phyloP scores from a whole-genome alignment of 2,329 filamentous ascomycete genomes.

The Talaromyces rugulosus region DNA sequence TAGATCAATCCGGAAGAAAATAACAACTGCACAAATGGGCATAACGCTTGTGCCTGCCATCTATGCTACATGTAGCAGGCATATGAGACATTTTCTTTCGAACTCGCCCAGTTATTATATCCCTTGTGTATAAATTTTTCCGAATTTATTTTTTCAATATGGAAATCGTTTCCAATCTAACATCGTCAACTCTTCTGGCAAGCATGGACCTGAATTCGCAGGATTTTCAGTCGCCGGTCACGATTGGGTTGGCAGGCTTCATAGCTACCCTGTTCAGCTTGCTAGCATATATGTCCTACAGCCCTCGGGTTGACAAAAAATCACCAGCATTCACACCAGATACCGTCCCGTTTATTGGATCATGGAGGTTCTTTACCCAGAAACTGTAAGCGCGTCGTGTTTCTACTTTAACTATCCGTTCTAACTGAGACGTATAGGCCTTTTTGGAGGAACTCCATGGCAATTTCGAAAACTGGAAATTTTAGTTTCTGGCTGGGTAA shows the following conservation, averaged over 20 bases:
- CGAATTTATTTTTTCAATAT: neutral
- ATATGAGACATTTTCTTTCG: neutral
- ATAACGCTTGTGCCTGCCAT: neutral
- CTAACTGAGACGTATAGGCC: neutral
- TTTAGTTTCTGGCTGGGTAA: constrained; percentile 10
- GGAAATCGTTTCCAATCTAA: neutral
- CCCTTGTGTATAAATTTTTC: neutral
- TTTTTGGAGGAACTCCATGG: constrained; percentile 3
- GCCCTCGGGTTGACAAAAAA: neutral
- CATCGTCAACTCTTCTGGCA: neutral
- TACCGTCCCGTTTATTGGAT: constrained; percentile 1
- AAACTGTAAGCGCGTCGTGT: neutral
- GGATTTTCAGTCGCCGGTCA: neutral
- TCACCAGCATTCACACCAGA: constrained; percentile 4
- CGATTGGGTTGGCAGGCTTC: neutral
- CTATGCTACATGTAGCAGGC: neutral
- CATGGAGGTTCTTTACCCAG: constrained; percentile 4
- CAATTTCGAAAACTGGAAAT: constrained; percentile 1
- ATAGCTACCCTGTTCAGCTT: neutral
- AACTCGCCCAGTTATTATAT: neutral
- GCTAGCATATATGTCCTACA: constrained; percentile 1
- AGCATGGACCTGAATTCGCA: neutral
- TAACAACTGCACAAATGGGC: neutral
- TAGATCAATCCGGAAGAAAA: neutral
- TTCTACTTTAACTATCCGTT: neutral